Base-by-base conservation (phyloP, 2,329 filamentous ascomycete genomes). In the Apiospora sp. region DNA sequence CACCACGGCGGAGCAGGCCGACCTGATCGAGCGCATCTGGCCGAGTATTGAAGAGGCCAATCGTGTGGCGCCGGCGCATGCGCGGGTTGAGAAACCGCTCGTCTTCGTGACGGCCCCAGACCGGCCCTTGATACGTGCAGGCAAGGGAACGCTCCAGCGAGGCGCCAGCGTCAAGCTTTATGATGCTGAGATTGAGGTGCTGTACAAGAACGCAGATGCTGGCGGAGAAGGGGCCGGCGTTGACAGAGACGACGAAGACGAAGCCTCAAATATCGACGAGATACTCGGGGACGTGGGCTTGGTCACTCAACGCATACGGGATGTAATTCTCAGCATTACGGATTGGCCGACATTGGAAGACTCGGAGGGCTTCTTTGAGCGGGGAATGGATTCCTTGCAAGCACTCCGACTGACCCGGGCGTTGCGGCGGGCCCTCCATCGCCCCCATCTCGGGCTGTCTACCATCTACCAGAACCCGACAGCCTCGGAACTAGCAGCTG, bases 1-100 rank as follows among this genome's bases (percentile, higher is more conserved):
- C 14, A 83, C 83, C 0, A 69, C 76, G 44, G 76, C 74, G 16
- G 76, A 79, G 0, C 75, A 73, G 1, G 61, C 79, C 46, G 71
- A 74, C 16, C 75, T 88, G 0, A 77, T 88, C n/a, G 83, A 86
- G 0, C 77, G 75, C 1, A 73, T 88, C 3, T 88, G 86, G 86
- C 83, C 85, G 0, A 61, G 79, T 2, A 80, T 88, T 1, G 81
- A 84, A 27, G 74, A 81, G 13, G 84, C 82, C 1, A 88, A 88
- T 75, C 78, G 81, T 43, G 79, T 80, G 41, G 84, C 83, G 0
- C 84, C 85, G 0, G 81, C 85, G 0, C 86, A 88, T 68, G 87
- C 85, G 16, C 54, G 54, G 5, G 30, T 71, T 72, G 68, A 48
- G 24, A 48, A 37, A 3, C 12, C 46, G 24, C 19, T 70, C 19